phyloP scores from a whole-genome alignment of 495 filamentous ascomycete species.

The Aspergillus coremiiformis region DNA sequence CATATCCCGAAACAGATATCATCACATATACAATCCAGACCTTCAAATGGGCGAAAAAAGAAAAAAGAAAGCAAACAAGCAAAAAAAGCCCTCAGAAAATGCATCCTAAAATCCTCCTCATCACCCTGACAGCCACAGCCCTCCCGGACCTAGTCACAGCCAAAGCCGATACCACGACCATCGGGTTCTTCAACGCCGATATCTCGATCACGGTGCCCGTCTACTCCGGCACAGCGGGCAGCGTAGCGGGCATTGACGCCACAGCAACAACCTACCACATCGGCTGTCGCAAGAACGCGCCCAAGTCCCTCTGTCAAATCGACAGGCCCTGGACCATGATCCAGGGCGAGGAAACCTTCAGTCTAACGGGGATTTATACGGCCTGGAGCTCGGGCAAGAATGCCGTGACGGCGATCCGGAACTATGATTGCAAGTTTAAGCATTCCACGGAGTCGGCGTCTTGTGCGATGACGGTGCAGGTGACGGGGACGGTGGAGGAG shows the following conservation, averaged over 20 bases:
- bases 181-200: neutral
- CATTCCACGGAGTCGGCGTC: neutral
- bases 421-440: neutral
- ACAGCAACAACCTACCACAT: slow-evolving; percentile 24
- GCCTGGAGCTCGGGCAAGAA: neutral
- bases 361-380: neutral
- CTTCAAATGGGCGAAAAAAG: neutral
- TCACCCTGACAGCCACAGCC: neutral
- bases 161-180: slow-evolving; percentile 10
- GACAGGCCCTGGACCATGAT: slow-evolving; percentile 20
- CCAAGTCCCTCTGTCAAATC: slow-evolving; percentile 14
- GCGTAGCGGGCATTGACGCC: slow-evolving; percentile 19
- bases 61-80: neutral
- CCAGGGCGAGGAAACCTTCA: slow-evolving; percentile 10
- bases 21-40: neutral
- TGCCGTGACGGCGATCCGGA: neutral
- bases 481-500: neutral
- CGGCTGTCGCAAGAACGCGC: slow-evolving; percentile 14
- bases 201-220: neutral
- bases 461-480: neutral
- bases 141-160: slow-evolving; percentile 3
- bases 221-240: slow-evolving; percentile 19
- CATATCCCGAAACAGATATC: no score
- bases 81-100: neutral
- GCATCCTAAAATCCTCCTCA: neutral